These are phyloP conservation scores for Leccinum incarnatum DNA, from an alignment of 768 basidiomycete genomes.

Conservation along the genomic window DNA sequence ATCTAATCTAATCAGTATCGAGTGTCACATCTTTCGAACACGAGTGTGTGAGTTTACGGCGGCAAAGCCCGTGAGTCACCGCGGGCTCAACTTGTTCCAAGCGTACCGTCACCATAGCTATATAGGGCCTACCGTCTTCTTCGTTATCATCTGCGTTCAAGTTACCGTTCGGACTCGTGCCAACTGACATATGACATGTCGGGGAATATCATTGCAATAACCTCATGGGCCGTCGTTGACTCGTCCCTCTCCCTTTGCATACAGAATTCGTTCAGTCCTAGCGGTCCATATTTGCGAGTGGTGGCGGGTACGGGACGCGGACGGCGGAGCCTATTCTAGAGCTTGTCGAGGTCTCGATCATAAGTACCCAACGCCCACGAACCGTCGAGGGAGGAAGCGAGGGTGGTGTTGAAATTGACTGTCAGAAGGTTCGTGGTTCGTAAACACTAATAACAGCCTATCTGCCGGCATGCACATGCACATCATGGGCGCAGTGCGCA, in stretches of 20 bases:
- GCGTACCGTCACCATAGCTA: too few species aligned
- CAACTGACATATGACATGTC: neutral
- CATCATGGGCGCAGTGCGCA: neutral
- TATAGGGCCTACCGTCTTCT: neutral
- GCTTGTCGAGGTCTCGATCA: slow-evolving; percentile 40
- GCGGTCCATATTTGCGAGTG: slow-evolving; percentile 33
- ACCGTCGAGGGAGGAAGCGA: slow-evolving; percentile 34
- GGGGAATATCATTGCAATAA: neutral
- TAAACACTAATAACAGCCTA: neutral
- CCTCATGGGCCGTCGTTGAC: neutral
- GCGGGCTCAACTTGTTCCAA: too few species aligned
- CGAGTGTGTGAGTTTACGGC: too few species aligned
- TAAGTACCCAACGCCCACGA: slow-evolving; percentile 34
- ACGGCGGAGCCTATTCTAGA: slow-evolving; percentile 10
- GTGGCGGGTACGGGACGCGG: slow-evolving; percentile 20
- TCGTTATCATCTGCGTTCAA: neutral
- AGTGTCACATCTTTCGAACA: too few species aligned
- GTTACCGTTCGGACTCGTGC: neutral
- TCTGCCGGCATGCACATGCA: neutral
- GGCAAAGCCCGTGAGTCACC: too few species aligned
- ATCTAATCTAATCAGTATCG: too few species aligned
- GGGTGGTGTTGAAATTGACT: slow-evolving; percentile 40
- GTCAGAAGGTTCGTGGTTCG: slow-evolving; percentile 43
- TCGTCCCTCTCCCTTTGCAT: neutral
- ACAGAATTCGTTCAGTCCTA: slow-evolving; percentile 38